phyloP scores from a whole-genome alignment of 257 asterid species.

The Fraxinus excelsior region DNA sequence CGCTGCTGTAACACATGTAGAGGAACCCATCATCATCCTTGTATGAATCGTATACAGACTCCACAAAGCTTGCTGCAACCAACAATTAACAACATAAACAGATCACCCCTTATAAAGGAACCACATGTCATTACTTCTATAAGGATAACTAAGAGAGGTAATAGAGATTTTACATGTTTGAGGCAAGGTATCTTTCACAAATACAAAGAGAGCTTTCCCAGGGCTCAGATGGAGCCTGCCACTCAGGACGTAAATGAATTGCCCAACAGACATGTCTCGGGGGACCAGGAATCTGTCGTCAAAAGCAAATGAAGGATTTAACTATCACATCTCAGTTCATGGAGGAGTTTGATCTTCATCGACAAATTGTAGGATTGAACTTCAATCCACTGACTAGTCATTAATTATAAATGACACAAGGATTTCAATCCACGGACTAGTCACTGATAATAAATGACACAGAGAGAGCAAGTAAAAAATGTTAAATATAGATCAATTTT shows the following conservation, averaged over 20 bases:
- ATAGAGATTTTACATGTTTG: conserved; percentile 66
- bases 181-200: conserved; percentile 81
- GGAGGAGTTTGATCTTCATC: not conserved
- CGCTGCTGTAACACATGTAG: conserved; percentile 96
- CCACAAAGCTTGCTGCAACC: conserved; percentile 74
- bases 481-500: not conserved
- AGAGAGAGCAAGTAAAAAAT: not conserved
- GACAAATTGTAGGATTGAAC: not conserved
- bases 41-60: conserved; percentile 60
- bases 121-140: not conserved
- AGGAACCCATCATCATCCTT: conserved; percentile 90
- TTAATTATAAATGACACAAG: not conserved
- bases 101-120: not conserved
- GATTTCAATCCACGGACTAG: not conserved
- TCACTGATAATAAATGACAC: not conserved
- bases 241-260: conserved; percentile 76
- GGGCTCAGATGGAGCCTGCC: conserved; percentile 86
- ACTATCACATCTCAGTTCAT: not conserved
- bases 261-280: conserved; percentile 94
- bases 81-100: conserved; percentile 1
- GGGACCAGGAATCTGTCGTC: conserved; percentile 81
- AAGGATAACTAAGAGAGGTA: conserved; percentile 17
- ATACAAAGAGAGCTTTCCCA: conserved; percentile 87
- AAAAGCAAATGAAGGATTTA: not conserved
- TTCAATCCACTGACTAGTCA: not conserved